Percentiles rank a stretch among this genome's conserved stretches.
These are phyloP conservation scores for Kurtzmaniella cleridarum DNA, from an alignment of 805 yeast species.

Conservation along the genomic window DNA sequence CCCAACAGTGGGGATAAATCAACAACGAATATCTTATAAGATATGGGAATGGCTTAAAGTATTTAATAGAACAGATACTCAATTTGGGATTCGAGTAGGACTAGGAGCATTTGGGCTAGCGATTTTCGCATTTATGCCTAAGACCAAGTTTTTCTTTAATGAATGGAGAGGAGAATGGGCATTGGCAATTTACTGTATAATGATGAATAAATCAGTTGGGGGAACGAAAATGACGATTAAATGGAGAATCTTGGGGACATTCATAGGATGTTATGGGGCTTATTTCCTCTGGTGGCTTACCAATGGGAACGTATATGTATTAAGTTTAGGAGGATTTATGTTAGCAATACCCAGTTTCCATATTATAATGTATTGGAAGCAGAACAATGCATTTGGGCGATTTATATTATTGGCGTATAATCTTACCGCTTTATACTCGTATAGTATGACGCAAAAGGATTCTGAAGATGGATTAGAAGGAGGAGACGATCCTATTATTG, in stretches of 20 bases:
- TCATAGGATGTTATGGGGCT: conserved; percentile 63
- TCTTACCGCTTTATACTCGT: conserved; percentile 71
- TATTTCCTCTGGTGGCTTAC: conserved; percentile 53
- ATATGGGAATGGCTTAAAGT: conserved; percentile 48
- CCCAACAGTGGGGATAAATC: too few relatives aligned
- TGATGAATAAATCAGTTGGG: conserved; percentile 81
- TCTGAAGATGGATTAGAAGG: conserved; percentile 61
- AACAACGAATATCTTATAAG: conserved; percentile 17
- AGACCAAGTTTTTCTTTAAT: conserved; percentile 48
- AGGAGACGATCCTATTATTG: conserved; percentile 61
- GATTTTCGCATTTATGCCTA: conserved; percentile 58
- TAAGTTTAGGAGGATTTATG: conserved; percentile 46
- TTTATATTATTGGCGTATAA: conserved; percentile 73
- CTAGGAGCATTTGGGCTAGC: conserved; percentile 67
- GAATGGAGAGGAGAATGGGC: conserved; percentile 85
- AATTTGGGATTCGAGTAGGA: conserved; percentile 76
- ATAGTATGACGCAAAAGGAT: conserved; percentile 56
- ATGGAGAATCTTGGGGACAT: conserved; percentile 71
- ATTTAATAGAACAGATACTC: conserved; percentile 61
- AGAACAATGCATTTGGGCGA: conserved; percentile 58
- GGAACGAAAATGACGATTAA: conserved; percentile 77
- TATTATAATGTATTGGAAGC: conserved; percentile 66
- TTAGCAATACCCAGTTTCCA: conserved; percentile 44
- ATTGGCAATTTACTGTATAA: conserved; percentile 70
- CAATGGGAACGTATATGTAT: conserved; percentile 48